Percentiles rank a stretch among this genome's conserved stretches.
Evolutionary conservation across 345 rosid genomes (phyloP).

Genomic region (Pelargonium nanum): DNA sequence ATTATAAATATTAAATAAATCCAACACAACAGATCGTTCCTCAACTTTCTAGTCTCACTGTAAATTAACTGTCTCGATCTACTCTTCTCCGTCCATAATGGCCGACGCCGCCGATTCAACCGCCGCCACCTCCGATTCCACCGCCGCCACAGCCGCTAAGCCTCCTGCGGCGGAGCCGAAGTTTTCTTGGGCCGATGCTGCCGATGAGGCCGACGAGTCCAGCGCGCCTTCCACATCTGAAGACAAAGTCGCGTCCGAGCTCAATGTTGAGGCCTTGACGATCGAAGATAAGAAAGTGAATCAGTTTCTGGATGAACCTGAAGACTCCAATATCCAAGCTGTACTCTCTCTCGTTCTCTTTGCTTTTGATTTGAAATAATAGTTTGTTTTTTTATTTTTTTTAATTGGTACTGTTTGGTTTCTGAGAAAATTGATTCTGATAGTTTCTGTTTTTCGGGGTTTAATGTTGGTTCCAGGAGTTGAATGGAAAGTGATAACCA

Average conservation of each 20-base stretch:
- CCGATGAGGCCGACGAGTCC: slow-evolving; percentile 29
- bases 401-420: neutral
- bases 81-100: slow-evolving; percentile 1
- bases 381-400: neutral
- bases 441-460: no score
- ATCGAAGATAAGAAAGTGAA: slow-evolving; percentile 48
- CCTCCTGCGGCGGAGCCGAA: slow-evolving; percentile 17
- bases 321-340: slow-evolving; percentile 73
- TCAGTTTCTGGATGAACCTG: slow-evolving; percentile 67
- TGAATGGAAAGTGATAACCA: neutral
- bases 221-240: slow-evolving; percentile 21
- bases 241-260: slow-evolving; percentile 21
- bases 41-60: no score
- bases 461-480: neutral
- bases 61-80: no score
- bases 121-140: neutral
- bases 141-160: slow-evolving; percentile 13
- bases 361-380: neutral
- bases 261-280: slow-evolving; percentile 32
- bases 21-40: no score
- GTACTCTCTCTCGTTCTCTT: slow-evolving; percentile 20
- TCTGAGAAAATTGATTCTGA: neutral
- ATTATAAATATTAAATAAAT: no score
- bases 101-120: slow-evolving; percentile 7
- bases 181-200: slow-evolving; percentile 56